A percentile compares a stretch with the other conserved stretches of the same genome.
Conservation (phyloP, 345 rosid genomes). For the Kandelia obovata region DNA sequence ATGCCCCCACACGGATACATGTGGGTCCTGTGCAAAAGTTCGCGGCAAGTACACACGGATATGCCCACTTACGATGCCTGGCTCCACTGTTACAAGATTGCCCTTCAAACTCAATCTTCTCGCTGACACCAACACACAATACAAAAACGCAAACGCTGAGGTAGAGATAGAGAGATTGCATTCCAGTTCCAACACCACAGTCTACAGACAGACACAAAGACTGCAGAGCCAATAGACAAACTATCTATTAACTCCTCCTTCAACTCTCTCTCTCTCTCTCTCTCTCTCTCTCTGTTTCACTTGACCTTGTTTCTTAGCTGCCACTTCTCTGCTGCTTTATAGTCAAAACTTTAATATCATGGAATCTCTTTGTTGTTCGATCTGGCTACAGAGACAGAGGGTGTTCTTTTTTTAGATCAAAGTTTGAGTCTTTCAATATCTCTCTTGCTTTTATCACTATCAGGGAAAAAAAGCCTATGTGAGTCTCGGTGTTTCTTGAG, state of each 20-base stretch:
- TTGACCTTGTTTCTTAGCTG: background rate
- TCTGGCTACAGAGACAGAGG: background rate
- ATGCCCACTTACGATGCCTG: too few relatives aligned
- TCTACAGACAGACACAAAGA: background rate
- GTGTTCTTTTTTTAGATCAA: background rate
- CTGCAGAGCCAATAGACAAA: background rate
- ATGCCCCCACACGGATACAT: too few relatives aligned
- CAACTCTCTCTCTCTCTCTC: background rate
- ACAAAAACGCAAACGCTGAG: too few relatives aligned
- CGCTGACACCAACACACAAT: background rate
- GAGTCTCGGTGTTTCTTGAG: background rate
- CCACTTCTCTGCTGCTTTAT: background rate
- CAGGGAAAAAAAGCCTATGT: background rate
- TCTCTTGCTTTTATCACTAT: background rate
- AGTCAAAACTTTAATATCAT: background rate
- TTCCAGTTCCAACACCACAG: background rate
- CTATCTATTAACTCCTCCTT: background rate
- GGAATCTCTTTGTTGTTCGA: background rate
- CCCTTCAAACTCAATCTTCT: too few relatives aligned
- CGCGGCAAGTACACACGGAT: too few relatives aligned
- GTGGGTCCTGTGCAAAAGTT: too few relatives aligned
- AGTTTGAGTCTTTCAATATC: background rate
- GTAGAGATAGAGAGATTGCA: background rate
- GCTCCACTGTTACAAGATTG: too few relatives aligned
- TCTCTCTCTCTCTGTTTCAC: background rate